Evolutionary conservation across 306 rosid genomes (phyloP).

Genomic region (Prinsepia uniflora): DNA sequence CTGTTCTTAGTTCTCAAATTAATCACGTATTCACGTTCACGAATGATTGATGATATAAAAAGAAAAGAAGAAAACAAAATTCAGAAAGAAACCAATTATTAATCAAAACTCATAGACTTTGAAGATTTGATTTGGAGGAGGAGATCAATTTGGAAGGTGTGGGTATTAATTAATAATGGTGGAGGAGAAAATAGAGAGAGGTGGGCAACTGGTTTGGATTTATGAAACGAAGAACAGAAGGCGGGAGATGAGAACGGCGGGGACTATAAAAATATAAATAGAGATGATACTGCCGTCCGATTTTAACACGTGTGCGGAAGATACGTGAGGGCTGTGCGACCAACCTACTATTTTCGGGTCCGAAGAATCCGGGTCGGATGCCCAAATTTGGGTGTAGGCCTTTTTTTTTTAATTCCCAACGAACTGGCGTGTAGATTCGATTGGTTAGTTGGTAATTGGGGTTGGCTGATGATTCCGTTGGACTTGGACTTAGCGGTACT

Average conservation of each 20-base stretch:
- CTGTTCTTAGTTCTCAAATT: too few relatives aligned
- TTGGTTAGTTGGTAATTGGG: neutral
- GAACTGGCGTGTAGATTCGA: neutral
- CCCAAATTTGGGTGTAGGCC: neutral
- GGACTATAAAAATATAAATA: conserved; percentile 22
- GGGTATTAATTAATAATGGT: neutral
- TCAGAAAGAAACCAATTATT: too few relatives aligned
- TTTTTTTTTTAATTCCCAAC: too few relatives aligned
- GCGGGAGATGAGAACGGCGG: conserved; percentile 34
- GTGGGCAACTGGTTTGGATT: conserved; percentile 8
- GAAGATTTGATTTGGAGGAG: neutral
- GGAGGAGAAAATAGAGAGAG: neutral
- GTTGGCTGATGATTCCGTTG: conserved; percentile 21
- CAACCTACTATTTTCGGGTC: neutral
- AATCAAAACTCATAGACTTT: neutral
- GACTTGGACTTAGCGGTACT: conserved; percentile 1
- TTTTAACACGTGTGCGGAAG: conserved; percentile 37
- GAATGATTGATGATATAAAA: too few relatives aligned
- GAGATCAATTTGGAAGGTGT: neutral
- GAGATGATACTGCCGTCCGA: conserved; percentile 10
- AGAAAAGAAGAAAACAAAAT: too few relatives aligned
- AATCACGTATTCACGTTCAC: too few relatives aligned
- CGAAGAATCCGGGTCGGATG: conserved; percentile 12
- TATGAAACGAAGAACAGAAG: conserved; percentile 5
- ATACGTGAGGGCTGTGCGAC: neutral